A percentile compares a stretch with the other conserved stretches of the same genome.
These are phyloP conservation scores for Aspergillus eucalypticola DNA, from an alignment of 2,329 filamentous ascomycete species.

Conservation along the genomic window DNA sequence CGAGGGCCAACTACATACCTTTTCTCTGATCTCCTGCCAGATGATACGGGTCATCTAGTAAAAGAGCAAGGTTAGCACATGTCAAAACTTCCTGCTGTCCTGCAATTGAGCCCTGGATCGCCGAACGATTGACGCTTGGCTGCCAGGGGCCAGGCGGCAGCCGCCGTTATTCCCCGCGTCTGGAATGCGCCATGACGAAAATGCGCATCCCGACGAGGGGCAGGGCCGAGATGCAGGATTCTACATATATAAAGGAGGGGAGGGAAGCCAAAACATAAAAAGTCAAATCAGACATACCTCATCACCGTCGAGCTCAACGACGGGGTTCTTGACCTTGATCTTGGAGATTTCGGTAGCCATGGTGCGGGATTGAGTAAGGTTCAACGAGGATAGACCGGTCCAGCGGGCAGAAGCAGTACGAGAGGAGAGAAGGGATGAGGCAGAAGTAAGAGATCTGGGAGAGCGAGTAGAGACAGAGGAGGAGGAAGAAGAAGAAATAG, in stretches of 20 bases:
- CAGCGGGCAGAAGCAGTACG: conserved; percentile 30
- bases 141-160: conserved; percentile 14
- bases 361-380: conserved; percentile 44
- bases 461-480: conserved; percentile 28
- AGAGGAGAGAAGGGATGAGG: conserved; percentile 23
- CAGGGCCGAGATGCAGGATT: conserved; percentile 2
- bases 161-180: conserved; percentile 38
- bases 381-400: conserved; percentile 30
- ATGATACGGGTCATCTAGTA: conserved; percentile 96
- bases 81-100: background rate
- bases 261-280: conserved; percentile 3
- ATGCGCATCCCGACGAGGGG: conserved; percentile 21
- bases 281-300: conserved; percentile 45
- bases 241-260: conserved; percentile 13
- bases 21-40: conserved; percentile 99
- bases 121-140: conserved; percentile 28
- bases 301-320: conserved; percentile 93
- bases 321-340: conserved; percentile 99
- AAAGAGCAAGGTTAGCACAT: conserved; percentile 7
- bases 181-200: conserved; percentile 28
- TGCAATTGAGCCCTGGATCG: conserved; percentile 13
- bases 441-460: conserved; percentile 29
- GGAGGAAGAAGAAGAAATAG: conserved; percentile 30
- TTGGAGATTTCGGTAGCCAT: conserved; percentile 62
- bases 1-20: conserved; percentile 48